Conservation (phyloP, 331 rosid species). For the Rosa hybrid region DNA sequence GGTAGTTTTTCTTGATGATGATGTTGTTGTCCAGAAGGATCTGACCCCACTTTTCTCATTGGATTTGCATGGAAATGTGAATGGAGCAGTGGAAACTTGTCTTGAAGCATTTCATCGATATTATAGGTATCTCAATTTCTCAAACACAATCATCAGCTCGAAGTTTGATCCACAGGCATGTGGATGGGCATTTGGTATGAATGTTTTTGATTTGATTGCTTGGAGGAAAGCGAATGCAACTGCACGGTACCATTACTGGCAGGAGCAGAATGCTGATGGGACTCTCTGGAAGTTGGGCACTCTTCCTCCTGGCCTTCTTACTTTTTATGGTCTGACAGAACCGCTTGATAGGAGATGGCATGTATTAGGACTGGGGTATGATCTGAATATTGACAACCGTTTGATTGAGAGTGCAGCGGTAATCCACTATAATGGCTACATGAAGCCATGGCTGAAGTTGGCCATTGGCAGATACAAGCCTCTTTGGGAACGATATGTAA, state of each 20-base stretch:
- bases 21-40: slow-evolving; percentile 93
- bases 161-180: slow-evolving; percentile 98
- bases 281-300: slow-evolving; percentile 92
- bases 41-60: slow-evolving; percentile 89
- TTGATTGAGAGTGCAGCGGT: slow-evolving; percentile 93
- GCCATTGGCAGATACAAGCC: slow-evolving; percentile 85
- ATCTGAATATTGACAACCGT: slow-evolving; percentile 75
- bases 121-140: slow-evolving; percentile 93
- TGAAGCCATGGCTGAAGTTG: slow-evolving; percentile 98
- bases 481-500: slow-evolving; percentile 82
- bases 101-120: slow-evolving; percentile 94
- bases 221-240: slow-evolving; percentile 94
- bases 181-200: slow-evolving; percentile 99
- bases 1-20: slow-evolving; percentile 94
- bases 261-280: slow-evolving; percentile 78
- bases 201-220: slow-evolving; percentile 82
- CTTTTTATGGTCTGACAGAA: slow-evolving; percentile 93
- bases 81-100: slow-evolving; percentile 98
- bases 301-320: slow-evolving; percentile 88
- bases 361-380: slow-evolving; percentile 92
- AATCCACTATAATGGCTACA: slow-evolving; percentile 91
- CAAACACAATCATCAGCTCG: slow-evolving; percentile 79
- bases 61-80: slow-evolving; percentile 94
- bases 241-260: slow-evolving; percentile 88
- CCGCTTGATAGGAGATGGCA: slow-evolving; percentile 99